Conservation (phyloP, 2,329 filamentous ascomycete genomes). For the Neofusicoccum laricinum region DNA sequence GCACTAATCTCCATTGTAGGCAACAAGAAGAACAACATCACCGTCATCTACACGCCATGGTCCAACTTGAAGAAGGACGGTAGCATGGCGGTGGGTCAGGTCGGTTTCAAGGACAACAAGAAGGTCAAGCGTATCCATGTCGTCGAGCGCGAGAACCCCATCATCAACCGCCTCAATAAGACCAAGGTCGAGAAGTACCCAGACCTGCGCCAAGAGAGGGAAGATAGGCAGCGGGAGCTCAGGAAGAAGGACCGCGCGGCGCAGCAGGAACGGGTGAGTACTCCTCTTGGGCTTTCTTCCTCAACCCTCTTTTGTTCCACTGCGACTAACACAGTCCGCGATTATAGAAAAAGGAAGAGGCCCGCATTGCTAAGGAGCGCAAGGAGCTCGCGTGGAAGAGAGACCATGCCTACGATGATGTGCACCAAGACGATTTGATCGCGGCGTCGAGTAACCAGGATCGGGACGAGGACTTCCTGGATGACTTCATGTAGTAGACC, state of each 20-base stretch:
- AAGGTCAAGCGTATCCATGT: conserved; percentile 83
- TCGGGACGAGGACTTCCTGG: conserved; percentile 70
- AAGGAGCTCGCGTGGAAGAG: conserved; percentile 91
- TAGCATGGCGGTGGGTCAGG: conserved; percentile 92
- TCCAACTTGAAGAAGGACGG: conserved; percentile 93
- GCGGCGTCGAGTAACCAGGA: conserved; percentile 80
- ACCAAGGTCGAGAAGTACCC: conserved; percentile 86
- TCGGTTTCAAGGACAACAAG: conserved; percentile 87
- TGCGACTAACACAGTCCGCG: neutral
- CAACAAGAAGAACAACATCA: conserved; percentile 98
- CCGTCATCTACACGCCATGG: conserved; percentile 96
- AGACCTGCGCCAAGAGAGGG: conserved; percentile 77
- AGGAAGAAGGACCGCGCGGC: conserved; percentile 67
- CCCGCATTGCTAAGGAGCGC: conserved; percentile 69
- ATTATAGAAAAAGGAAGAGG: conserved; percentile 71
- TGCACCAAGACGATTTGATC: conserved; percentile 82
- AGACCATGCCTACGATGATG: conserved; percentile 95
- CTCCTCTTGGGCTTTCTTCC: neutral
- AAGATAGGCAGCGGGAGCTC: conserved; percentile 69
- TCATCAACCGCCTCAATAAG: conserved; percentile 98
- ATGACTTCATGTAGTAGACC: conserved; percentile 75
- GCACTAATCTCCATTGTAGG: conserved; percentile 48
- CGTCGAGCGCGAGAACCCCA: conserved; percentile 75
- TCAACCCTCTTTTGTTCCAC: neutral
- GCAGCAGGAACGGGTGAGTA: conserved; percentile 58